A percentile compares a stretch with the other conserved stretches of the same genome.
phyloP scores from a whole-genome alignment of 2,329 filamentous ascomycete genomes.

The Phoma sp. region DNA sequence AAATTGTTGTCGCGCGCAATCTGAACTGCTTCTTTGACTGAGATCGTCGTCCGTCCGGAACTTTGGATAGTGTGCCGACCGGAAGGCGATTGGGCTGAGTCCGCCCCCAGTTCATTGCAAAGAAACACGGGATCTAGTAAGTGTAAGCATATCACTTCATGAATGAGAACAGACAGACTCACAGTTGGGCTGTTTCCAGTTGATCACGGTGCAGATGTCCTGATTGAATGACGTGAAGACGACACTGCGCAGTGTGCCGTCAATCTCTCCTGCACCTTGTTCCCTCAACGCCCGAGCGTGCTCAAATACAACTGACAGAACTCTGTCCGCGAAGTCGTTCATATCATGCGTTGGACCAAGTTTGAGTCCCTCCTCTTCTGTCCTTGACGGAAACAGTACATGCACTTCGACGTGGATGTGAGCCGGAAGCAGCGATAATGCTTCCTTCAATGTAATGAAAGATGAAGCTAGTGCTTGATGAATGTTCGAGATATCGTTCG shows the following conservation, averaged over 20 bases:
- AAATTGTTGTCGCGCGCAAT: constrained; percentile 96
- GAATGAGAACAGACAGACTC: constrained; percentile 34
- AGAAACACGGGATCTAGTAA: constrained; percentile 80
- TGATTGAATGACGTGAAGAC: constrained; percentile 95
- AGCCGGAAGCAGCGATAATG: constrained; percentile 74
- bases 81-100: constrained; percentile 51
- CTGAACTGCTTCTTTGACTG: constrained; percentile 92
- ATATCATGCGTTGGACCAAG: constrained; percentile 80
- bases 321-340: constrained; percentile 83
- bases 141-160: constrained; percentile 18
- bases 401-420: constrained; percentile 92
- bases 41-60: constrained; percentile 76
- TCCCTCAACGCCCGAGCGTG: constrained; percentile 76
- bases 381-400: constrained; percentile 78
- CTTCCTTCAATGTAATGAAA: constrained; percentile 80
- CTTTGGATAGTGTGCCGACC: constrained; percentile 55
- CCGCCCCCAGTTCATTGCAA: constrained; percentile 85
- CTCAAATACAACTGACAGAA: constrained; percentile 86
- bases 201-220: constrained; percentile 88
- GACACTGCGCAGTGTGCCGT: constrained; percentile 80
- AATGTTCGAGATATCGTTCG: constrained; percentile 59
- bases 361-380: constrained; percentile 72
- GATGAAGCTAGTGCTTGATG: constrained; percentile 76
- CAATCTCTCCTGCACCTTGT: constrained; percentile 55
- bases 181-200: constrained; percentile 99